Conservation (phyloP, 108 stramenopile genomes). For the Fragilariopsis cylindrus region DNA sequence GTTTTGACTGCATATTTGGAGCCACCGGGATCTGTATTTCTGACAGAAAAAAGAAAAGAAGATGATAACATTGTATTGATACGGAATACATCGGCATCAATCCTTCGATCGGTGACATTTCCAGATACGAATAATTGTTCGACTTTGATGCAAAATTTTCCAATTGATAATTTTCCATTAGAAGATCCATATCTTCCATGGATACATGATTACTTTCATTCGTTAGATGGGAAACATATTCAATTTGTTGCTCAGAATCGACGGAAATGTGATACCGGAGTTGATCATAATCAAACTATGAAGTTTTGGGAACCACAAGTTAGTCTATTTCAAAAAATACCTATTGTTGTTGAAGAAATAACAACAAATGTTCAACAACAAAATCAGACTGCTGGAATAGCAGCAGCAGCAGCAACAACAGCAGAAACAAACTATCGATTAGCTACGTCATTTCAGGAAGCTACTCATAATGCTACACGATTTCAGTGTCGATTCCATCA, state of each 20-base stretch:
- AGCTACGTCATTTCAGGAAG: constrained; percentile 44
- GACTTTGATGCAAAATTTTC: constrained; percentile 57
- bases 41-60: neutral
- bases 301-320: constrained; percentile 69
- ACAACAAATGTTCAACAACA: neutral
- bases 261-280: constrained; percentile 67
- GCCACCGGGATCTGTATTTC: constrained; percentile 13
- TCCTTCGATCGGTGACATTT: constrained; percentile 8
- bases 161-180: constrained; percentile 60
- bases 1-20: constrained; percentile 35
- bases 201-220: constrained; percentile 77
- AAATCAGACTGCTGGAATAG: neutral
- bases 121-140: constrained; percentile 29
- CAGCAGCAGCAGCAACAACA: constrained; percentile 24
- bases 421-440: constrained; percentile 32
- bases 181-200: constrained; percentile 83
- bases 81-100: constrained; percentile 16
- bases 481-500: constrained; percentile 77
- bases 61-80: neutral
- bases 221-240: constrained; percentile 43
- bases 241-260: constrained; percentile 81
- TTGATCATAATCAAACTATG: constrained; percentile 31
- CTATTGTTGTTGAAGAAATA: constrained; percentile 31
- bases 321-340: constrained; percentile 64
- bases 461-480: constrained; percentile 61